Base-by-base conservation (phyloP, 495 filamentous ascomycete genomes). In the Tetracladium setigerum region DNA sequence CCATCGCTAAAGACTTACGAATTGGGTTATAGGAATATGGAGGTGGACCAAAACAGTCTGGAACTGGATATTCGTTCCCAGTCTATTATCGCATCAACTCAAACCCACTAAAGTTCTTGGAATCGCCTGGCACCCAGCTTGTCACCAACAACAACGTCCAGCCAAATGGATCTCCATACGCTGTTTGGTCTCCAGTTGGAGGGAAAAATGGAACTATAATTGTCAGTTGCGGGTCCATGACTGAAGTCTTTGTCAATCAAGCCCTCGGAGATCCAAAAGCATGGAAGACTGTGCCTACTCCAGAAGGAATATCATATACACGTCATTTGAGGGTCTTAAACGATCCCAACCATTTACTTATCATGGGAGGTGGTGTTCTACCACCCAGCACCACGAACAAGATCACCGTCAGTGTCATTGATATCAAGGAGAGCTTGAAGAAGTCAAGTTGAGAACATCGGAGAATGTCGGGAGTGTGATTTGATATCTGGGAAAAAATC, bases 1-100 rank as follows among this genome's bases (percentile, higher is more conserved):
- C n/a, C n/a, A n/a, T n/a, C n/a, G n/a, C n/a, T n/a, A n/a, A n/a
- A n/a, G n/a, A n/a, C n/a, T n/a, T n/a, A 67, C 68, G 19, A n/a
- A n/a, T n/a, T n/a, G n/a, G n/a, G n/a, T n/a, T n/a, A n/a, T 80
- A 79, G 55, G 79, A 83, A 59, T 76, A 74, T 49, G 73, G 76
- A 38, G 77, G 76, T 8, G 47, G 16, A 40, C 66, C 67, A 47
- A 65, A 61, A 5, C 80, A 9, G n/a, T n/a, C n/a, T n/a, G n/a
- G n/a, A 8, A 34, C 9, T n/a, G n/a, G 9, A 9, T 34, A 34
- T 34, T n/a, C 8, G 31, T 34, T 76, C 63, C 74, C 77, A 7
- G 64, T 82, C 2, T 80, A 79, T 69, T 69, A 65, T 56, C 54
- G 54, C 19, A 42, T 69, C 30, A 65, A 70, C 15, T 58, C 62